Base-by-base conservation (phyloP, 2,329 filamentous ascomycete species). In the Chlorencoelia australis region DNA sequence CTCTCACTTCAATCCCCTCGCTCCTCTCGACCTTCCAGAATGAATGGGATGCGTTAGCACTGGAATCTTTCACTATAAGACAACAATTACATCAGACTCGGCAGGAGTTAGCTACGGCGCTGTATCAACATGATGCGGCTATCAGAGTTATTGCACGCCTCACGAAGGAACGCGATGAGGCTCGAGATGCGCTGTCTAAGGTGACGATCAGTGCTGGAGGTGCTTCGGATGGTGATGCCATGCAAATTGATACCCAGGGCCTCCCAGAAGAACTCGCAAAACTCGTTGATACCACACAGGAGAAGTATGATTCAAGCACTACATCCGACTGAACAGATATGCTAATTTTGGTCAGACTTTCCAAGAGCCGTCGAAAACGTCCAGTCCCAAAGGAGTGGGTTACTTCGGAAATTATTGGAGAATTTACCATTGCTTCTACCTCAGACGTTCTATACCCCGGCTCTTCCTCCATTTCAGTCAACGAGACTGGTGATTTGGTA, bases 81-180 rank as follows among this genome's bases (percentile, higher is more conserved):
- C 84, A 95, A 60, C 86, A 94, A 57, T 69, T 98, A 44, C 73
- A 81, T 34, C 84, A 94, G 58, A 94, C 88, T 27, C 73, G 89
- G 47, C 88, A 95, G 63, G 91, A 98, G 66, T 75, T 98, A 39
- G 86, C 86, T 39, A 91, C 86, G 1, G 85, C 91, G 0, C 70
- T 98, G 16, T 98, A 98, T 63, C 89, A 96, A 63, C 85, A 96
- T 52, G 91, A 98, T 68, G 89, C 91, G 2, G 91, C 91, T n/a
- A 79, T 94, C 33, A 74, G 91, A 45, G 91, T 98, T 32, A 94
- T 98, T 62, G 87, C 87, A 47, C 76, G 89, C 31, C 59, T 98
- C 58, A 82, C 83, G n/a, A 81, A 75, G 57, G 91, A 98, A 67
- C 69, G 91, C 45, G 88, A 98, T 53, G 88, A 96, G 60, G 88